Conservation (phyloP, 257 asterid genomes). For the Przewalskia tangutica region DNA sequence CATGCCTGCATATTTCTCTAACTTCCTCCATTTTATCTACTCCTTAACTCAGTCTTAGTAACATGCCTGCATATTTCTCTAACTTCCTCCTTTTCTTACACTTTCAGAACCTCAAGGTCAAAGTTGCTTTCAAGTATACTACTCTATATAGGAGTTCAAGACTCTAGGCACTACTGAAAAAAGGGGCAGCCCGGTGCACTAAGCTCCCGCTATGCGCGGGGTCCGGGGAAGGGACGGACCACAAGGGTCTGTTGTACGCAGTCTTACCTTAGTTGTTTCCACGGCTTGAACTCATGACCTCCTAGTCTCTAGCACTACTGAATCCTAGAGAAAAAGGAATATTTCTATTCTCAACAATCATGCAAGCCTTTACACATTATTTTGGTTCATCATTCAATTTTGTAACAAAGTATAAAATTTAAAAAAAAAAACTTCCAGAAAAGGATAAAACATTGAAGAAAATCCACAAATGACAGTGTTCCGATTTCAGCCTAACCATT, state of each 20-base stretch:
- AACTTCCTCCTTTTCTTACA: background rate
- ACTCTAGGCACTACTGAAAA: background rate
- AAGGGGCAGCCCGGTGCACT: too few relatives aligned
- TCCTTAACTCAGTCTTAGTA: background rate
- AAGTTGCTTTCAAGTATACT: background rate
- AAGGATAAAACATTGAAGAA: background rate
- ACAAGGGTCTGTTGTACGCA: too few relatives aligned
- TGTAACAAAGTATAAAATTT: background rate
- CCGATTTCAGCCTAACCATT: background rate
- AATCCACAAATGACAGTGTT: background rate
- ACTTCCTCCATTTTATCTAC: background rate
- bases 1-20: background rate
- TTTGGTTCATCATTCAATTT: background rate
- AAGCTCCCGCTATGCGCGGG: too few relatives aligned
- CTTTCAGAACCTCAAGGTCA: background rate
- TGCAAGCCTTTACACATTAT: background rate
- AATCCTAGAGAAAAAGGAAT: background rate
- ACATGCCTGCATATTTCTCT: background rate
- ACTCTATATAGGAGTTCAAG: background rate
- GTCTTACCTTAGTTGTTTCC: too few relatives aligned
- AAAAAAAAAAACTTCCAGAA: background rate
- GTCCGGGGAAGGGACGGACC: too few relatives aligned
- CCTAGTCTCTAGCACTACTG: background rate
- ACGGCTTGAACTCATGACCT: too few relatives aligned
- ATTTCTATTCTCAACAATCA: background rate